Base-by-base conservation (phyloP, 441 rosid species). In the Mallotus repandus region DNA sequence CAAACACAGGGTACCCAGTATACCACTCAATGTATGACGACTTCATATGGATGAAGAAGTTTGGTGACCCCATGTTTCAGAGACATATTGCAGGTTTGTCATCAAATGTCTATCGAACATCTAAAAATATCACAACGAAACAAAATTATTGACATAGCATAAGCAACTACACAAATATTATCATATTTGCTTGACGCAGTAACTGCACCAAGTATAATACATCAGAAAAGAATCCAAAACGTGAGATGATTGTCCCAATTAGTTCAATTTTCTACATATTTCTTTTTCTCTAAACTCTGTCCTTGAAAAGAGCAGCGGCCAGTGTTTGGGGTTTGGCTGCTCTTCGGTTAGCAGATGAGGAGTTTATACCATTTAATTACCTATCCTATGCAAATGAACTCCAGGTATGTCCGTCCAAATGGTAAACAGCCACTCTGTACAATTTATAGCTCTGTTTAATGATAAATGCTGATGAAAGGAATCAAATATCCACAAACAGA, bases 21-120 rank as follows among this genome's bases (percentile, higher is more conserved):
- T 92, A 94, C 77, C 98, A 94, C 79, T 90, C 96, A 15, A 88
- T 88, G 90, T 94, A 91, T 15, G 97, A 94, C 72, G 96, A 90
- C 76, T 94, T 83, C 63, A 46, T 81, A 72, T 94, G 97, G 98
- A 92, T 91, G 95, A 80, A 91, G 70, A 88, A 86, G 3, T 92
- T 86, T 70, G 98, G 98, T 11, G 95, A 89, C 64, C 97, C 92
- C 7, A 83, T 74, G 84, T 91, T 94, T 77, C 92, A 74, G 1
- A 87, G 96, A 82, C 91, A 89, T 80, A 83, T 88, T 14, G 97
- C 97, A 84, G 92, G 90, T 88, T 73, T 64, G 75, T 53, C 56
- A 69, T 25, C 18, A 59, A 72, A 13, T 38, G 45, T 43, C 48
- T 59, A 55, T 12, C 60, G 12, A 61, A 66, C 60, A 58, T 56